phyloP scores from a whole-genome alignment of 2,329 filamentous ascomycete species.

The Xenosphaeropsis pyriputrescens region DNA sequence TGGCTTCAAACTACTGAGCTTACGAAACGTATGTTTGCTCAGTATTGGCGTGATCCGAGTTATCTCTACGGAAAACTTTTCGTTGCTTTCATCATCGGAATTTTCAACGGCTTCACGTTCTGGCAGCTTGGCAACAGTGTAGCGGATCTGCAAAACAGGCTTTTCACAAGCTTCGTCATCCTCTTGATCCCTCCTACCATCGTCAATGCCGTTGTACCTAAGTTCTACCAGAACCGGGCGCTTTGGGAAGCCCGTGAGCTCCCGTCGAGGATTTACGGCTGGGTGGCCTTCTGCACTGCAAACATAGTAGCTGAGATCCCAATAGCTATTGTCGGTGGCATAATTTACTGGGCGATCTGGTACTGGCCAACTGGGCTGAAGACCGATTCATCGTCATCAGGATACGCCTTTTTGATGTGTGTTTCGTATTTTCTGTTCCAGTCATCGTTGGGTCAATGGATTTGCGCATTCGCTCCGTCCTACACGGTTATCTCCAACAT shows the following conservation, averaged over 20 bases:
- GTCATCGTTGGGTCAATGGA: slow-evolving; percentile 69
- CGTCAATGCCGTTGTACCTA: slow-evolving; percentile 61
- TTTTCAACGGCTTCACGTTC: slow-evolving; percentile 73
- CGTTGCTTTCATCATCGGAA: slow-evolving; percentile 52
- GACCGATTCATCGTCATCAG: slow-evolving; percentile 44
- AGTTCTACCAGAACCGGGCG: slow-evolving; percentile 59
- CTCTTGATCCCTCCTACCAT: slow-evolving; percentile 51
- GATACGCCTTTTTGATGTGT: slow-evolving; percentile 68
- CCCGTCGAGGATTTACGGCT: slow-evolving; percentile 62
- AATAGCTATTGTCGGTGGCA: slow-evolving; percentile 43
- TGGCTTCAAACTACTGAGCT: slow-evolving; percentile 48
- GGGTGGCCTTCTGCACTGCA: slow-evolving; percentile 62
- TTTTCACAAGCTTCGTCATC: slow-evolving; percentile 59
- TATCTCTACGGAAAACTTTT: slow-evolving; percentile 71
- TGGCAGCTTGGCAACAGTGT: slow-evolving; percentile 51
- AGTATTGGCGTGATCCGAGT: slow-evolving; percentile 63
- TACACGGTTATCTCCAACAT: slow-evolving; percentile 55
- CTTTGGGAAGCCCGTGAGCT: slow-evolving; percentile 63
- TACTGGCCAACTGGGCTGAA: slow-evolving; percentile 65
- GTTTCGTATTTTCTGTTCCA: slow-evolving; percentile 67
- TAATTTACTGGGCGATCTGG: slow-evolving; percentile 63
- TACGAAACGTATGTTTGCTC: slow-evolving; percentile 53
- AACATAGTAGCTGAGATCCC: slow-evolving; percentile 63
- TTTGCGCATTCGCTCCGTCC: slow-evolving; percentile 65
- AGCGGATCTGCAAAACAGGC: slow-evolving; percentile 59